Base-by-base conservation (phyloP, 179 eudicot species). In the Camellia oleifera region DNA sequence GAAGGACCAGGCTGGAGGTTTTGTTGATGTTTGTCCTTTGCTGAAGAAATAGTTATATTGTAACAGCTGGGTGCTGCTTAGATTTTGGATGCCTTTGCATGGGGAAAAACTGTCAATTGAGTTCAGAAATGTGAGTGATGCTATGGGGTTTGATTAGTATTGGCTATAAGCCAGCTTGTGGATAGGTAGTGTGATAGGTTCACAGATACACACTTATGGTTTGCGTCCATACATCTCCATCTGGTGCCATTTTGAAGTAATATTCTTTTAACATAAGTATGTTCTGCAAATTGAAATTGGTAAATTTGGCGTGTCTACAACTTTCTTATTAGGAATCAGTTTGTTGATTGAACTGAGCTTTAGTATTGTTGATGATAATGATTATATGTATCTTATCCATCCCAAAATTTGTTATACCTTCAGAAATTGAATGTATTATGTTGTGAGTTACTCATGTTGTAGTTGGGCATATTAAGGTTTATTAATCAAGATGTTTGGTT, bases 221-320 rank as follows among this genome's bases (percentile, higher is more conserved):
- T 26, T 56, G 50, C 26, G 56, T 74, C 63, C 14, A 73, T 74
- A 23, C 48, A 54, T 54, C 64, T 57, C 65, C 77, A 74, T 74
- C 45, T 14, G 48, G n/a, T 2, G 23, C 32, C 77, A 74, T 56
- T 56, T 20, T 74, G 77, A 56, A 32, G 65, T 74, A 56, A 26
- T 74, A 72, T 72, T 53, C 12, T 7, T 74, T 15, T 26, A 14
- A 32, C 64, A 74, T 26, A 32, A 56, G 32, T 40, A 32, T 73
- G 23, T 12, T 72, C 44, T 56, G 18, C 17, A 0, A 14, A 54
- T 56, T 65, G 77, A 32, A 52, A 52, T 53, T 12, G 32, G 10
- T 42, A 5, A 67, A 67, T 45, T 26, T 2, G 26, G 60, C 18
- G 61, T 20, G 42, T 60, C 17, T 46, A 46, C 44, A 69, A 46